Conservation (phyloP, 1,139 yeast genomes). For the Yamadazyma epiphylla region DNA sequence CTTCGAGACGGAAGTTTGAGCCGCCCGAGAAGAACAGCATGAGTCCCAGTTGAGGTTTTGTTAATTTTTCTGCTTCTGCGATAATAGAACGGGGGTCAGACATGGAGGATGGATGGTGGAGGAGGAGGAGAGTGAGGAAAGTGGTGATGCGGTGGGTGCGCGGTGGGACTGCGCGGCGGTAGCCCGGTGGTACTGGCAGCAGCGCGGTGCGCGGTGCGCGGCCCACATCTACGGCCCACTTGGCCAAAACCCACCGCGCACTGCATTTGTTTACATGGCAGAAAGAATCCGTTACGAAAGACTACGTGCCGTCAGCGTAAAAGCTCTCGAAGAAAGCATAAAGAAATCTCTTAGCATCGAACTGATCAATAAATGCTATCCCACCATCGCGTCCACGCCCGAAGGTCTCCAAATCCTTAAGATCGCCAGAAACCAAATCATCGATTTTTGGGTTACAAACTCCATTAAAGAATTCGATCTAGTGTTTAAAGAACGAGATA, state of each 20-base stretch:
- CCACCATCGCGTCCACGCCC: slow-evolving; percentile 46
- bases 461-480: slow-evolving; percentile 62
- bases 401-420: slow-evolving; percentile 52
- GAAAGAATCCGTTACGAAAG: slow-evolving; percentile 50
- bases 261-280: too few species aligned
- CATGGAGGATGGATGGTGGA: too few species aligned
- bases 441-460: slow-evolving; percentile 56
- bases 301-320: slow-evolving; percentile 52
- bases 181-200: too few species aligned
- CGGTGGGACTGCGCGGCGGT: too few species aligned
- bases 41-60: slow-evolving; percentile 68
- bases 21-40: slow-evolving; percentile 71
- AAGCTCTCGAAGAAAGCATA: slow-evolving; percentile 67
- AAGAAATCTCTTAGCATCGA: slow-evolving; percentile 55
- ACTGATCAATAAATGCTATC: slow-evolving; percentile 64
- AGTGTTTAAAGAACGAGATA: slow-evolving; percentile 60
- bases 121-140: too few species aligned
- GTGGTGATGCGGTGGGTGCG: slow-evolving; percentile 1
- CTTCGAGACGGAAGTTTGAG: slow-evolving; percentile 70
- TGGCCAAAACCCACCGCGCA: too few species aligned
- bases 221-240: too few species aligned
- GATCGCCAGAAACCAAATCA: slow-evolving; percentile 58
- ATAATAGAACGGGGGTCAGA: slow-evolving; percentile 40
- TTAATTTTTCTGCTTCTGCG: slow-evolving; percentile 42
- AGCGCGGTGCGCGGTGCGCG: too few species aligned